Conservation (phyloP, 192 early-diverging fungal species). For the Umbelopsis ramanniana region DNA sequence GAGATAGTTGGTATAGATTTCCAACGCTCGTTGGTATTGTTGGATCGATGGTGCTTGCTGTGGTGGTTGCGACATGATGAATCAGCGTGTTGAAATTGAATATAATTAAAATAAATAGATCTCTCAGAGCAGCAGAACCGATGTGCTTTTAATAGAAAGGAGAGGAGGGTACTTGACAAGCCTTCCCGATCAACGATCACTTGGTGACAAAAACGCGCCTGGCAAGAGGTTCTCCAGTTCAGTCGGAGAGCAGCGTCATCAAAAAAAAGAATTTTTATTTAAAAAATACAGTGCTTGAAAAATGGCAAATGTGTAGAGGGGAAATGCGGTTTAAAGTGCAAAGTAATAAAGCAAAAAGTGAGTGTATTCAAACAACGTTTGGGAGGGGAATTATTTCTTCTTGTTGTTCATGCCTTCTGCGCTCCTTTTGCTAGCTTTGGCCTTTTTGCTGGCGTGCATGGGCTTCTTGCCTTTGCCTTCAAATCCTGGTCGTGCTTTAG, state of each 20-base stretch:
- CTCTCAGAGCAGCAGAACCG: too few species aligned
- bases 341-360: not conserved
- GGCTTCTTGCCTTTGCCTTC: slow-evolving; percentile 37
- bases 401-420: slow-evolving; percentile 10
- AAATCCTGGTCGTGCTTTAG: slow-evolving; percentile 44
- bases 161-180: slow-evolving; percentile 1
- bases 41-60: slow-evolving; percentile 27
- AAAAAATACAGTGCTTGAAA: slow-evolving; percentile 14
- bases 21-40: slow-evolving; percentile 33
- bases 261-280: slow-evolving; percentile 8
- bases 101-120: too few species aligned
- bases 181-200: not conserved
- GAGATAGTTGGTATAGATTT: slow-evolving; percentile 28
- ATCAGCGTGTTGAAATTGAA: too few species aligned
- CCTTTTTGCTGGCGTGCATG: not conserved
- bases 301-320: too few species aligned
- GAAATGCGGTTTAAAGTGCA: not conserved
- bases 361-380: not conserved
- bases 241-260: not conserved
- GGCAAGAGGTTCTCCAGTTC: not conserved
- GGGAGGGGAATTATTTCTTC: slow-evolving; percentile 18
- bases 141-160: not conserved
- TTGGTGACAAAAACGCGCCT: not conserved
- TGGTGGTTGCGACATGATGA: slow-evolving; percentile 10
- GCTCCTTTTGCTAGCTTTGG: not conserved